phyloP scores from a whole-genome alignment of 208 protist species.

The Leptomonas seymouri region DNA sequence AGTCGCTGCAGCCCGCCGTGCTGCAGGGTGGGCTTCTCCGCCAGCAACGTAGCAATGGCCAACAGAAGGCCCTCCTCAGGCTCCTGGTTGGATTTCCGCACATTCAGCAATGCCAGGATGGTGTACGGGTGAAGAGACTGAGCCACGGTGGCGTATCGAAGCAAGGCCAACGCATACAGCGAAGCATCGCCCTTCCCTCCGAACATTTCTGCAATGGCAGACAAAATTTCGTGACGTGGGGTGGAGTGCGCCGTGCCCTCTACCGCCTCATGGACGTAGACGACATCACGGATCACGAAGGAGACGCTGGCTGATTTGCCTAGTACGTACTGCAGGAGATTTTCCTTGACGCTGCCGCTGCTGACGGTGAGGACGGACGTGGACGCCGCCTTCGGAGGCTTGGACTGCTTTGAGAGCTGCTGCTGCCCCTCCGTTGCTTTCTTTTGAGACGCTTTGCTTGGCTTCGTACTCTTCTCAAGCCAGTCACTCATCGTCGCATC shows the following conservation, averaged over 20 bases:
- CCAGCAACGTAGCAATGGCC: slow-evolving; percentile 43
- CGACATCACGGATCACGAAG: slow-evolving; percentile 28
- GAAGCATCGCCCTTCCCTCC: not conserved
- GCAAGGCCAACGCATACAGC: slow-evolving; percentile 24
- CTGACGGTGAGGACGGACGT: slow-evolving; percentile 1
- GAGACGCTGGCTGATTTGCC: not conserved
- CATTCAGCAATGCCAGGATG: slow-evolving; percentile 39
- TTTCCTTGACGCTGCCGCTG: slow-evolving; percentile 11
- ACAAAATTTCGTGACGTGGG: slow-evolving; percentile 23
- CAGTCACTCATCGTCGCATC: slow-evolving; percentile 16
- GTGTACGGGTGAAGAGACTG: slow-evolving; percentile 76
- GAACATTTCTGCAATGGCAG: slow-evolving; percentile 12
- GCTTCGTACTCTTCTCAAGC: not conserved
- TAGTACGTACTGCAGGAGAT: slow-evolving; percentile 20
- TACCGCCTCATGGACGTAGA: slow-evolving; percentile 26
- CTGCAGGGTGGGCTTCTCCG: slow-evolving; percentile 45
- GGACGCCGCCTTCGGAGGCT: not conserved
- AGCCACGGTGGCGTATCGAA: slow-evolving; percentile 64
- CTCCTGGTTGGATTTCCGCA: not conserved
- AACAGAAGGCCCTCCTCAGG: slow-evolving; percentile 29
- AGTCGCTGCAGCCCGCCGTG: slow-evolving; percentile 48
- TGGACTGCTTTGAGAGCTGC: not conserved
- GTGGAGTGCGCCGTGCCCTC: not conserved
- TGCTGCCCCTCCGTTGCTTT: not conserved
- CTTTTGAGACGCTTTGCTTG: not conserved